Evolutionary conservation across 2,329 filamentous ascomycete genomes (phyloP).

Genomic region (Didymella pinodella): DNA sequence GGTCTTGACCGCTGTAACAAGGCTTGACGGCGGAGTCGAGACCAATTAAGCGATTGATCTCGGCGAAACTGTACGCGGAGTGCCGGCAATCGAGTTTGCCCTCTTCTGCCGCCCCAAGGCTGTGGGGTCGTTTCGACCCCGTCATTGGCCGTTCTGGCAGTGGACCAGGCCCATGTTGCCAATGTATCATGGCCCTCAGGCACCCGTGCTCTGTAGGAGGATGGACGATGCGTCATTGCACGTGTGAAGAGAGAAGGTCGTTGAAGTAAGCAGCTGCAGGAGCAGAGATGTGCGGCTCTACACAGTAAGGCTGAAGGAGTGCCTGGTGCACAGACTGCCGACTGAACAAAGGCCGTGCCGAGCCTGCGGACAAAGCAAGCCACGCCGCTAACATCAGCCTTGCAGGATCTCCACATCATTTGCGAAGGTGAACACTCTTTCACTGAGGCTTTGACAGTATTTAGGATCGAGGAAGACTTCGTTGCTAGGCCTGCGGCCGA

Average conservation of each 20-base stretch:
- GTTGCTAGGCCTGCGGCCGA: neutral
- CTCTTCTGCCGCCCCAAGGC: conserved; percentile 13
- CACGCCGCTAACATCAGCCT: neutral
- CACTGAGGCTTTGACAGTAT: neutral
- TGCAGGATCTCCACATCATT: neutral
- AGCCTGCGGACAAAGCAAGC: neutral
- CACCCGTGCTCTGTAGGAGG: neutral
- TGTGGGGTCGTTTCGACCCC: neutral
- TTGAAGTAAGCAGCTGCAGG: conserved; percentile 6
- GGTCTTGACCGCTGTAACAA: conserved; percentile 5
- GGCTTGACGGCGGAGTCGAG: conserved; percentile 3
- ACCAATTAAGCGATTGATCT: conserved; percentile 11
- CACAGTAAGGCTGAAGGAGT: conserved; percentile 2
- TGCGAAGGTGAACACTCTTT: neutral
- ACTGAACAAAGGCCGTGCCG: neutral
- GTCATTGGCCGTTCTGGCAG: neutral
- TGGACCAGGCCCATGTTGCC: neutral
- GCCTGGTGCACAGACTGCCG: neutral
- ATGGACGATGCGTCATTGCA: neutral
- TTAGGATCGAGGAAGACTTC: neutral
- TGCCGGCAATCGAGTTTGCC: conserved; percentile 12
- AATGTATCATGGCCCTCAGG: neutral
- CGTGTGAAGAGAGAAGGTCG: neutral
- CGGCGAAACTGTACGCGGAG: conserved; percentile 10
- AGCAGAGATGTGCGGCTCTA: neutral